These are phyloP conservation scores for Handroanthus guayacan DNA, from an alignment of 257 asterid genomes.

Conservation along the genomic window DNA sequence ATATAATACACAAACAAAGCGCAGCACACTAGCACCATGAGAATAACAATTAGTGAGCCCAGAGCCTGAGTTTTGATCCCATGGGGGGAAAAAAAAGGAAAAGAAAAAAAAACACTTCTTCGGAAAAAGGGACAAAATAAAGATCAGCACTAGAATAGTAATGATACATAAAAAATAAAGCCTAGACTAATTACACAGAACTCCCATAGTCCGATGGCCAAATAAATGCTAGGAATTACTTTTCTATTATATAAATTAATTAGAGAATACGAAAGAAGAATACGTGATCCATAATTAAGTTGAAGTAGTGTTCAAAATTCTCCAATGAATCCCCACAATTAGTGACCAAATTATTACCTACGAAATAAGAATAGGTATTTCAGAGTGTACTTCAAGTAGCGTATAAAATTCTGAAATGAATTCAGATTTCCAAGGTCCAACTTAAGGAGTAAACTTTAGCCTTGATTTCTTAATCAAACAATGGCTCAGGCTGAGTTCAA, in stretches of 20 bases:
- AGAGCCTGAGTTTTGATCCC: slow-evolving; percentile 3
- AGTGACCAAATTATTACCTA: slow-evolving; percentile 11
- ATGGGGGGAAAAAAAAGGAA: too few species aligned
- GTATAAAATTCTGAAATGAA: not conserved
- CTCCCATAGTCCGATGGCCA: not conserved
- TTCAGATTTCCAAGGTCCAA: slow-evolving; percentile 13
- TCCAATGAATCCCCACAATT: not conserved
- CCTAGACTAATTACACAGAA: slow-evolving; percentile 5
- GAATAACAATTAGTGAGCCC: slow-evolving; percentile 15
- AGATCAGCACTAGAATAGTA: not conserved
- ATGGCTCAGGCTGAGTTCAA: slow-evolving; percentile 5
- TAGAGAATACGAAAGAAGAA: slow-evolving; percentile 9
- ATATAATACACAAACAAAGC: slow-evolving; percentile 19
- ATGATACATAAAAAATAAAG: not conserved
- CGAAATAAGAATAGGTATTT: not conserved
- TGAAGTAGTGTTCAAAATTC: slow-evolving; percentile 13
- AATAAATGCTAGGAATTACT: not conserved
- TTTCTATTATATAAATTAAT: not conserved
- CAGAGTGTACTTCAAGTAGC: slow-evolving; percentile 8
- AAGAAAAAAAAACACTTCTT: not conserved
- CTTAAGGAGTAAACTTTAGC: slow-evolving; percentile 1
- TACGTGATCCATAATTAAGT: slow-evolving; percentile 6
- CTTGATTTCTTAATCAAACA: slow-evolving; percentile 16
- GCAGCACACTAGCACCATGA: not conserved
- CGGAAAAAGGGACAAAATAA: not conserved